Evolutionary conservation across 768 basidiomycete species (phyloP), one percentile per base, ranked within the genome.

Genomic region (Strobilomyces confusus): DNA sequence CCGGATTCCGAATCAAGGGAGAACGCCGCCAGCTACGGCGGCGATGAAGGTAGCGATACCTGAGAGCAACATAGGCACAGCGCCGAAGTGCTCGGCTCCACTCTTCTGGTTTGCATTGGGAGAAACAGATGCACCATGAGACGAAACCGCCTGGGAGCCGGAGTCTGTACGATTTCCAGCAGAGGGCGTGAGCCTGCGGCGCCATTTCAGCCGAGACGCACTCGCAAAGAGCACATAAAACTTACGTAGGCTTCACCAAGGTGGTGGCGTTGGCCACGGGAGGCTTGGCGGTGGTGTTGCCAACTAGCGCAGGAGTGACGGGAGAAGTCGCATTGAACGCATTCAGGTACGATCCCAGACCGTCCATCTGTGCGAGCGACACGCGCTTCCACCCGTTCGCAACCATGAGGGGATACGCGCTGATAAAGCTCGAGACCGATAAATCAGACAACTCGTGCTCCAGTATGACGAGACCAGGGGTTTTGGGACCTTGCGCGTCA

Each of bases 391-490:
- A 98, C 12, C 84, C 85, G 58, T 84, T 83, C 5, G 75, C 60
- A 56, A 75, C 72, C 69, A 93, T 83, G 36, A 80, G 55, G 4
- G 86, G 83, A 66, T 78, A 90, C 9, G 79, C 78, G 38, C 72
- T 70, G 0, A 86, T 82, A 70, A 94, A 95, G 4, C 82, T 81
- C 34, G 74, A 59, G 20, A 92, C 84, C 30, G 85, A 74, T 57
- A 73, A 66, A 40, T 80, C 71, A 30, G 76, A 78, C 22, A 86
- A 72, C 70, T 97, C 94, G 69, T 98, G 95, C 67, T 95, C 87
- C 54, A 97, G 78, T 50, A 91, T 75, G 56, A 92, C 76, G 22
- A 95, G 78, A 32, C 95, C 95, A 3, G 90, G 86, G 11, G 69
- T 73, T 67, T 92, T 92, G 44, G 87, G 72, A 29, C 84, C 87